Conservation (phyloP, 2,329 filamentous ascomycete species). For the Lecanicillium sp. region DNA sequence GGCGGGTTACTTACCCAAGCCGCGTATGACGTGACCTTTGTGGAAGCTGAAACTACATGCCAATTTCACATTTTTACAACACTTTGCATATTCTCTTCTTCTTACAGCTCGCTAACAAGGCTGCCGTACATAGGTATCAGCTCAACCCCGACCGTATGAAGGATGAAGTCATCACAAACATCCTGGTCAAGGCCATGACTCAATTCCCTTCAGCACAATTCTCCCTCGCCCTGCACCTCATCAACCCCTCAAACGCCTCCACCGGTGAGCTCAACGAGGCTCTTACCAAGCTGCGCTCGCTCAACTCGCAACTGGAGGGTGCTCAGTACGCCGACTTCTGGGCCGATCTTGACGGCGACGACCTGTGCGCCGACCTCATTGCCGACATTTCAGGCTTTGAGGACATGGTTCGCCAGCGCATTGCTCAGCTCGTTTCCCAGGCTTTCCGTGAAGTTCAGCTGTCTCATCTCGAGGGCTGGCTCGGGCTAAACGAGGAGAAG, state of each 20-base stretch:
- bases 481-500: conserved; percentile 60
- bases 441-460: conserved; percentile 66
- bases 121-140: conserved; percentile 66
- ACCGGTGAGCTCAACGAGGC: conserved; percentile 78
- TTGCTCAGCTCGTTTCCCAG: conserved; percentile 79
- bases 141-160: conserved; percentile 98
- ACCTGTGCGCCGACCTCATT: conserved; percentile 90
- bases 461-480: conserved; percentile 63
- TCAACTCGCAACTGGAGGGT: conserved; percentile 81
- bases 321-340: conserved; percentile 91
- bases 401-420: conserved; percentile 82
- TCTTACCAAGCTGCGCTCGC: conserved; percentile 73
- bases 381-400: conserved; percentile 94
- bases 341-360: conserved; percentile 84
- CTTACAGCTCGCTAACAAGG: conserved; percentile 1
- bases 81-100: neutral
- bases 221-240: conserved; percentile 85
- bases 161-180: conserved; percentile 96
- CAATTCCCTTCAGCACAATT: conserved; percentile 97
- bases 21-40: conserved; percentile 56
- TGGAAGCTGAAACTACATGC: conserved; percentile 8
- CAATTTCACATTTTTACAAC: neutral
- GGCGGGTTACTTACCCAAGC: conserved; percentile 39
- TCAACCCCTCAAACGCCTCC: conserved; percentile 65
- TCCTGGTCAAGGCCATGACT: conserved; percentile 95